Evolutionary conservation across 495 filamentous ascomycete genomes (phyloP).

Genomic region (Neurospora sp.): DNA sequence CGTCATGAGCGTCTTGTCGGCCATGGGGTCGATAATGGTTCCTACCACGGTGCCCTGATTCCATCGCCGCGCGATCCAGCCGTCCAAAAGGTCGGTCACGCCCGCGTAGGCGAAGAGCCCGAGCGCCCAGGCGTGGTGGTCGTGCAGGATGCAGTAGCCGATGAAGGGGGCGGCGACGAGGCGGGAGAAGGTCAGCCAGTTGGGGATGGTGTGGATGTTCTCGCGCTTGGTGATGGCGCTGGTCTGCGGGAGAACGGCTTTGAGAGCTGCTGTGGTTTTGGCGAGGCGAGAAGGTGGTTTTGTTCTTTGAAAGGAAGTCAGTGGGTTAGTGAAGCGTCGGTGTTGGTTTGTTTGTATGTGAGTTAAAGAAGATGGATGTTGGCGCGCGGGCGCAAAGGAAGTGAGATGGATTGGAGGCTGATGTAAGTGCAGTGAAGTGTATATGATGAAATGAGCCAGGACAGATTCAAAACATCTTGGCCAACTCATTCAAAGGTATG

Average conservation of each 20-base stretch:
- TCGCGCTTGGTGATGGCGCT: conserved; percentile 46
- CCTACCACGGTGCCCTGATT: conserved; percentile 88
- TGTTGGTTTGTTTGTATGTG: background rate
- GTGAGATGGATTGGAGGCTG: background rate
- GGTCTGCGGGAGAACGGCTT: conserved; percentile 27
- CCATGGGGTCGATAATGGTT: conserved; percentile 94
- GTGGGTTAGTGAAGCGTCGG: background rate
- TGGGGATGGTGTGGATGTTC: conserved; percentile 93
- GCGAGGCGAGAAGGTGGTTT: background rate
- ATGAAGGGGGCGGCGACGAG: conserved; percentile 75
- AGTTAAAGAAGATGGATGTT: background rate
- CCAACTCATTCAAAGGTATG: background rate
- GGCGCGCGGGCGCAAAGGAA: background rate
- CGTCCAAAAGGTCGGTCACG: conserved; percentile 83
- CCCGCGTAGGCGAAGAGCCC: conserved; percentile 84
- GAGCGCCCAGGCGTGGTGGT: conserved; percentile 67
- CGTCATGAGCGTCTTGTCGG: conserved; percentile 93
- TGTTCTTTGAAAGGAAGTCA: background rate
- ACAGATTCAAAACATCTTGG: background rate
- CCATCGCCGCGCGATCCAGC: conserved; percentile 81
- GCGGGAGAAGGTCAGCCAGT: conserved; percentile 80
- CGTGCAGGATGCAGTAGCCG: conserved; percentile 79
- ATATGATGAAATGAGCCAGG: background rate
- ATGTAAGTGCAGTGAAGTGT: background rate
- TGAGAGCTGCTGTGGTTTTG: conserved; percentile 2